These are phyloP conservation scores for Cercis canadensis DNA, from an alignment of 306 rosid genomes.

Conservation along the genomic window DNA sequence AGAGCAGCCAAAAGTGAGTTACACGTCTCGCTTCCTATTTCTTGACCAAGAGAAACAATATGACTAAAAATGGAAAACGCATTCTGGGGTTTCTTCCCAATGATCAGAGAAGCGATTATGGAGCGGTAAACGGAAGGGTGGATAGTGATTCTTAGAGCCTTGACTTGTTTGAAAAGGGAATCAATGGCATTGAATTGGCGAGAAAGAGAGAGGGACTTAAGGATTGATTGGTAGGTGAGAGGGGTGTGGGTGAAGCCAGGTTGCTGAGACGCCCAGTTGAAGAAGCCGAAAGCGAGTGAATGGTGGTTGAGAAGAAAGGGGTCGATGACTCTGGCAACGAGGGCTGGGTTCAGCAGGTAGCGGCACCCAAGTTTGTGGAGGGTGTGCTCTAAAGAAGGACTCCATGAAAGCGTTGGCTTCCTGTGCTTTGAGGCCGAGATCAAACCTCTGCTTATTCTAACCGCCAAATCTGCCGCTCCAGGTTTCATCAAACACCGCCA, in stretches of 20 bases:
- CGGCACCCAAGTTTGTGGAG: slow-evolving; percentile 76
- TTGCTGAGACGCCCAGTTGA: slow-evolving; percentile 93
- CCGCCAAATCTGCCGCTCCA: slow-evolving; percentile 54
- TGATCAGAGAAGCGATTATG: slow-evolving; percentile 56
- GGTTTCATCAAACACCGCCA: slow-evolving; percentile 43
- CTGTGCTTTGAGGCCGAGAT: slow-evolving; percentile 65
- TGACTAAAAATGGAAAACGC: slow-evolving; percentile 62
- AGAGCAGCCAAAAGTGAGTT: slow-evolving; percentile 76
- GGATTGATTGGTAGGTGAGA: slow-evolving; percentile 64
- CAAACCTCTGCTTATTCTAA: slow-evolving; percentile 62
- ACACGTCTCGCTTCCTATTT: slow-evolving; percentile 59
- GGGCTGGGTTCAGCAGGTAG: slow-evolving; percentile 59
- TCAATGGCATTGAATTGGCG: slow-evolving; percentile 62
- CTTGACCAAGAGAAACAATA: slow-evolving; percentile 13
- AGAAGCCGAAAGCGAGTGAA: slow-evolving; percentile 88
- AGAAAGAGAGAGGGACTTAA: slow-evolving; percentile 63
- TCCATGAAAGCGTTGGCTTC: slow-evolving; percentile 68
- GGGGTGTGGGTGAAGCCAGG: slow-evolving; percentile 74
- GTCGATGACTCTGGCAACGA: slow-evolving; percentile 81
- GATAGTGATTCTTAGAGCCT: slow-evolving; percentile 49
- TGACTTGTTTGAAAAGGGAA: slow-evolving; percentile 66
- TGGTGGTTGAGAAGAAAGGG: slow-evolving; percentile 82
- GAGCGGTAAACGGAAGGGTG: slow-evolving; percentile 62
- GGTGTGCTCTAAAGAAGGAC: slow-evolving; percentile 61
- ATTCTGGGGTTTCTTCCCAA: slow-evolving; percentile 49